A percentile compares a stretch with the other conserved stretches of the same genome.
phyloP scores from a whole-genome alignment of 345 rosid species.

The Populus euphratica region DNA sequence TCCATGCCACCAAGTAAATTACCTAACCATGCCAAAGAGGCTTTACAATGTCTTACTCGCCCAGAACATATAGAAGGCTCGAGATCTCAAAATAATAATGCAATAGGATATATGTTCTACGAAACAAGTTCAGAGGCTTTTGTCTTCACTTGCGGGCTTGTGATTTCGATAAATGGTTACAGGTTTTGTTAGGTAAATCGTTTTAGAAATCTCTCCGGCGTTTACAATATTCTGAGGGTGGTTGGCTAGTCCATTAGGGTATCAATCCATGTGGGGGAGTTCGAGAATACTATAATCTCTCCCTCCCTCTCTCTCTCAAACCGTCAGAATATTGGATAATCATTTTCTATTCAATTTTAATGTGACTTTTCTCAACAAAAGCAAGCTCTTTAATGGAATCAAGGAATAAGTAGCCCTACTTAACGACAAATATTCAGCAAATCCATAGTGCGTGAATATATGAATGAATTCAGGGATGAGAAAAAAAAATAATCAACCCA shows the following conservation, averaged over 20 bases:
- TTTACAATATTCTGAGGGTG: background rate
- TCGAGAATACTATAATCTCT: background rate
- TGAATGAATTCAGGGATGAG: background rate
- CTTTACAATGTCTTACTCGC: no score
- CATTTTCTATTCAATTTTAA: background rate
- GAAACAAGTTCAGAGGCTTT: background rate
- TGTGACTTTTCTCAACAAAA: background rate
- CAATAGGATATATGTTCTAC: constrained; percentile 14
- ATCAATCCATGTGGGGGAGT: constrained; percentile 33
- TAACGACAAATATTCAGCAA: background rate
- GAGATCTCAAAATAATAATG: background rate
- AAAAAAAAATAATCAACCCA: background rate
- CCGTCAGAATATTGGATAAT: no score
- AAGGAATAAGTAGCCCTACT: constrained; percentile 6
- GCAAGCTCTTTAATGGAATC: background rate
- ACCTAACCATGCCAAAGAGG: no score
- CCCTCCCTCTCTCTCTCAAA: no score
- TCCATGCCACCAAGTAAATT: no score
- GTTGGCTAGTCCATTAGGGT: constrained; percentile 16
- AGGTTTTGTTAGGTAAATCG: constrained; percentile 6
- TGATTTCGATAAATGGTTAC: background rate
- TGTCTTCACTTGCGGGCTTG: constrained; percentile 17
- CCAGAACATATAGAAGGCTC: background rate
- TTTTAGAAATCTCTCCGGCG: background rate
- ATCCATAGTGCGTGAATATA: background rate